Evolutionary conservation across 495 filamentous ascomycete species (phyloP), one percentile per base, ranked within the genome.

Genomic region (Penicillium goetzii): DNA sequence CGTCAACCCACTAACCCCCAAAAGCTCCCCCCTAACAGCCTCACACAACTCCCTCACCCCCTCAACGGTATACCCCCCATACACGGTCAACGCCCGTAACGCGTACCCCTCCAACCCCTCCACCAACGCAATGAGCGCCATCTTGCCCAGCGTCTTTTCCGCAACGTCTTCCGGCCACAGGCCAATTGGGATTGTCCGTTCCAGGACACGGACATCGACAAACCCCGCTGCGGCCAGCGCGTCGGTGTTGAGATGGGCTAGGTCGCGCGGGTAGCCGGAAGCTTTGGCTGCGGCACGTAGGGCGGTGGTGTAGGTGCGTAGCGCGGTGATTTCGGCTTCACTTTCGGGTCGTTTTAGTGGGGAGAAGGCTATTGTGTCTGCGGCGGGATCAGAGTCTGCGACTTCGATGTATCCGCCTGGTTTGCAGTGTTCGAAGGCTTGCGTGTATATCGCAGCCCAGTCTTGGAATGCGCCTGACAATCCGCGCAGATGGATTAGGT

Each of bases 371-470:
- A 78, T 55, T 4, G 72, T 75, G 23, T 80, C 67, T 3, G 63
- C 75, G 14, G 75, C 76, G 4, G 70, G 68, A 51, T 80, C 80
- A 21, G 66, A 57, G 56, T 83, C 80, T 26, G 72, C 75, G 45
- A 83, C 62, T 68, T 91, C 89, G 41, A 92, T 84, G 71, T 84
- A 90, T 15, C 88, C 88, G 8, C 88, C 88, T 0, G 83, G 84
- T 57, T 80, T 84, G 4, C 91, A 77, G 68, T 87, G 85, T 12
- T 76, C 74, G 61, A 84, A 86, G 0, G 85, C 83, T 66, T 89
- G 83, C 59, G 71, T 63, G 72, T 91, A 92, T 47, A 91, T 80
- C 52, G 74, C 68, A 2, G 69, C 51, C 89, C 89, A 92, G 63
- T 88, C 80, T 0, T 73, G 68, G 70, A 92, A 90, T 8, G 88